Evolutionary conservation across 805 yeast genomes (phyloP).

Genomic region (Metahyphopichia silvanorum): DNA sequence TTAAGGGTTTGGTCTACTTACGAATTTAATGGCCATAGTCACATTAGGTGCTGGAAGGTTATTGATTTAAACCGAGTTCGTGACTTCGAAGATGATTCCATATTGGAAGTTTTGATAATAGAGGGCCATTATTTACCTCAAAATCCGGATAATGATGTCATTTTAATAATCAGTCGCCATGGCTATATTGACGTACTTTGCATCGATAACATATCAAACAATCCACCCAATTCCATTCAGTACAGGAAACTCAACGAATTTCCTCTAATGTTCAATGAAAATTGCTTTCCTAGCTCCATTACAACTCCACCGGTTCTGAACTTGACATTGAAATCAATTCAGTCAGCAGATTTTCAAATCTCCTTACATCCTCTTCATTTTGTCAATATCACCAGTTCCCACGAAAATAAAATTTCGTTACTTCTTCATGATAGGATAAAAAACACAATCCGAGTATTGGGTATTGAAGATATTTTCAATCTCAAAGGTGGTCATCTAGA

Average conservation of each 20-base stretch:
- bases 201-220: conserved; percentile 47
- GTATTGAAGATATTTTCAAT: conserved; percentile 16
- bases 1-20: conserved; percentile 70
- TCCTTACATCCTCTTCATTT: conserved; percentile 5
- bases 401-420: conserved; percentile 6
- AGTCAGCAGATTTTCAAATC: conserved; percentile 11
- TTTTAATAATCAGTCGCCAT: conserved; percentile 37
- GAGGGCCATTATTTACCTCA: conserved; percentile 34
- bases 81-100: conserved; percentile 16
- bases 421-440: conserved; percentile 37
- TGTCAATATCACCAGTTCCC: conserved; percentile 1
- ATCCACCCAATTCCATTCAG: conserved; percentile 54
- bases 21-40: conserved; percentile 55
- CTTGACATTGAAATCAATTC: conserved; percentile 5
- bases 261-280: conserved; percentile 7
- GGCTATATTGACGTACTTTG: conserved; percentile 45
- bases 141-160: conserved; percentile 19
- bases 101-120: conserved; percentile 22
- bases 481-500: conserved; percentile 9
- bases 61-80: conserved; percentile 20
- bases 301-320: background rate
- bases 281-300: conserved; percentile 10
- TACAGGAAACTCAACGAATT: conserved; percentile 32
- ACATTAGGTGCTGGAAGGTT: conserved; percentile 56
- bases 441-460: conserved; percentile 25